phyloP scores from a whole-genome alignment of 2,329 filamentous ascomycete species.

The Neopestalotiopsis sp. region DNA sequence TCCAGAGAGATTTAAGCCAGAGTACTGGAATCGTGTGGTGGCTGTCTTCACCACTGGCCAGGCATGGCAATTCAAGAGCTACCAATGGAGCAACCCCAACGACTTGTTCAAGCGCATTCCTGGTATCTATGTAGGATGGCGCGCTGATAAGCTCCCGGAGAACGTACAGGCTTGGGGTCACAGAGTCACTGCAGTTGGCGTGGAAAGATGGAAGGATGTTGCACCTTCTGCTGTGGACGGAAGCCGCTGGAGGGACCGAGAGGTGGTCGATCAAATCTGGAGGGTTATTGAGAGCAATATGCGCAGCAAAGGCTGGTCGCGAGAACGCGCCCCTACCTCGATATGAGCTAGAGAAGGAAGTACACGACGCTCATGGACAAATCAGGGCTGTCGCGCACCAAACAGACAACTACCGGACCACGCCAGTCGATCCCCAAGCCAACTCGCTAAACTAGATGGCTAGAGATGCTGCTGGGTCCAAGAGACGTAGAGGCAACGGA shows the following conservation, averaged over 20 bases:
- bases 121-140: slow-evolving; percentile 91
- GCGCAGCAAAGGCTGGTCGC: slow-evolving; percentile 82
- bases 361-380: background rate
- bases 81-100: slow-evolving; percentile 90
- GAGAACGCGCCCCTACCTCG: slow-evolving; percentile 67
- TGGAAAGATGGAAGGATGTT: slow-evolving; percentile 82
- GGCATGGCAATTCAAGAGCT: slow-evolving; percentile 97
- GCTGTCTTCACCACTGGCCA: slow-evolving; percentile 98
- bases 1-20: slow-evolving; percentile 93
- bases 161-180: slow-evolving; percentile 85
- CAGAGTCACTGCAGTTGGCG: slow-evolving; percentile 75
- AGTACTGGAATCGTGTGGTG: slow-evolving; percentile 95
- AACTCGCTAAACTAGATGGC: background rate
- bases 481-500: background rate
- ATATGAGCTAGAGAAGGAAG: slow-evolving; percentile 40
- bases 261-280: slow-evolving; percentile 94
- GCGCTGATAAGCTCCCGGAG: slow-evolving; percentile 79
- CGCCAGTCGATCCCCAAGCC: background rate
- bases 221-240: slow-evolving; percentile 50
- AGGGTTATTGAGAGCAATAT: slow-evolving; percentile 86
- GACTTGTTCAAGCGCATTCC: slow-evolving; percentile 90
- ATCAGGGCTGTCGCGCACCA: background rate
- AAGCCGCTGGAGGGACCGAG: slow-evolving; percentile 82
- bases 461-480: no score
- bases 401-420: background rate